These are phyloP conservation scores for Periconia sp. DNA, from an alignment of 2,329 filamentous ascomycete genomes.

Conservation along the genomic window DNA sequence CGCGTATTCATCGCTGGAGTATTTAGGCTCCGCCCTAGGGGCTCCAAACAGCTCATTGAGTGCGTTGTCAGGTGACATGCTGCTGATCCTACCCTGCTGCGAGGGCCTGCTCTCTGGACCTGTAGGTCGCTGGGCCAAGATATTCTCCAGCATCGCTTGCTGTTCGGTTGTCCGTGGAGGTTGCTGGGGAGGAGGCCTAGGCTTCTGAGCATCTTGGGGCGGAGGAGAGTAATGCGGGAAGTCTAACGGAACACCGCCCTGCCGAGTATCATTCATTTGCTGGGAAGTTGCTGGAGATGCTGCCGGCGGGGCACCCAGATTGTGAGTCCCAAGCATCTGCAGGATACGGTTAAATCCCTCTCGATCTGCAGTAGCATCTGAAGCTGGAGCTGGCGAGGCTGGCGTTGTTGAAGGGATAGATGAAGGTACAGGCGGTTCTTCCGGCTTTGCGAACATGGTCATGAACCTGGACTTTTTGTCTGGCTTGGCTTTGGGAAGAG, in stretches of 20 bases:
- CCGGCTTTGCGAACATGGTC: constrained; percentile 61
- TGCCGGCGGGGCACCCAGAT: constrained; percentile 18
- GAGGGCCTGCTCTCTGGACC: constrained; percentile 31
- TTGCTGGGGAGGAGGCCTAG: constrained; percentile 21
- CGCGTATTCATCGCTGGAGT: constrained; percentile 31
- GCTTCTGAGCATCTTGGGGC: constrained; percentile 26
- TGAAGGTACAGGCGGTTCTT: constrained; percentile 27
- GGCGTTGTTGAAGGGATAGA: constrained; percentile 17
- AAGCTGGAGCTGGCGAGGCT: constrained; percentile 28
- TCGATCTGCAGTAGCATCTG: constrained; percentile 66
- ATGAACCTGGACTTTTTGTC: constrained; percentile 83
- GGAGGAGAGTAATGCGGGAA: constrained; percentile 34
- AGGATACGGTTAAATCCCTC: constrained; percentile 83
- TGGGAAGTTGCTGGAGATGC: constrained; percentile 20
- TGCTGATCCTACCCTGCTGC: constrained; percentile 34
- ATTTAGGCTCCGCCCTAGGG: constrained; percentile 34
- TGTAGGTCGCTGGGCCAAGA: constrained; percentile 25
- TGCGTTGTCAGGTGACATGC: constrained; percentile 38
- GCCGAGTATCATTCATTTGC: constrained; percentile 30
- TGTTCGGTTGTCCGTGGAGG: constrained; percentile 34
- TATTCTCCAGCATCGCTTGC: constrained; percentile 39
- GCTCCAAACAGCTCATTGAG: constrained; percentile 32
- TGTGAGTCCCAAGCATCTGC: constrained; percentile 69
- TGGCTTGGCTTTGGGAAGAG: constrained; percentile 52
- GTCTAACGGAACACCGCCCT: constrained; percentile 34